A percentile compares a stretch with the other conserved stretches of the same genome.
These are phyloP conservation scores for Zostera marina DNA, from an alignment of 116 monocot genomes.

Conservation along the genomic window DNA sequence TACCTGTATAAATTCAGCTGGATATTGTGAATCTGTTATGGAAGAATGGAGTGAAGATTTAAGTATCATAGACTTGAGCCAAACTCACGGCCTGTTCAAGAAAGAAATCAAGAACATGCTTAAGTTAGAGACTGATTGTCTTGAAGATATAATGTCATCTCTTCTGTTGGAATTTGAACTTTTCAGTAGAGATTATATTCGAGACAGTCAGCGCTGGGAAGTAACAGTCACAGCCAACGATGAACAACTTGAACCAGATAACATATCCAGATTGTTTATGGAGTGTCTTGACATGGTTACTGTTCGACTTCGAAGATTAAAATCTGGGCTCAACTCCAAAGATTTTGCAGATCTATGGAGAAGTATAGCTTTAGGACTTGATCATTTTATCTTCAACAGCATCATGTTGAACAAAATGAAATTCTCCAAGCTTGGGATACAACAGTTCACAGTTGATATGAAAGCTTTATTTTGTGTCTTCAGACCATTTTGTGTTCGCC, in stretches of 20 bases:
- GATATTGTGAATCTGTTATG: conserved; percentile 42
- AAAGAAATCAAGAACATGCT: conserved; percentile 27
- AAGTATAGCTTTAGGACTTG: conserved; percentile 44
- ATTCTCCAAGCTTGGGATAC: conserved; percentile 27
- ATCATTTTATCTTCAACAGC: conserved; percentile 57
- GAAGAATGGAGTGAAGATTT: conserved; percentile 54
- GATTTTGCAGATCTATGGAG: conserved; percentile 67
- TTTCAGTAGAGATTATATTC: conserved; percentile 38
- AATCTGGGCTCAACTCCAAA: conserved; percentile 25
- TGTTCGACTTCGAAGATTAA: conserved; percentile 21
- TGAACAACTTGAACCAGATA: conserved; percentile 1
- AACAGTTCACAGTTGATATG: conserved; percentile 45
- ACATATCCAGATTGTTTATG: conserved; percentile 25
- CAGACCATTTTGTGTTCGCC: conserved; percentile 40
- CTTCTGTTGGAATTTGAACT: conserved; percentile 47
- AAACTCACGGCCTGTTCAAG: conserved; percentile 13
- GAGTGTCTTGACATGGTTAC: conserved; percentile 40
- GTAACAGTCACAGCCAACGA: background rate
- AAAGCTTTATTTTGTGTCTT: conserved; percentile 40
- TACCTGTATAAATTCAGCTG: conserved; percentile 33
- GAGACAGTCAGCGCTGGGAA: conserved; percentile 19
- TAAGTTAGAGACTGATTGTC: conserved; percentile 44
- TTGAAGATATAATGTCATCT: conserved; percentile 41
- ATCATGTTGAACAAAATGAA: conserved; percentile 19
- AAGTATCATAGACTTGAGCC: conserved; percentile 27